Evolutionary conservation across 768 basidiomycete genomes (phyloP).

Genomic region (Suillus sp.): DNA sequence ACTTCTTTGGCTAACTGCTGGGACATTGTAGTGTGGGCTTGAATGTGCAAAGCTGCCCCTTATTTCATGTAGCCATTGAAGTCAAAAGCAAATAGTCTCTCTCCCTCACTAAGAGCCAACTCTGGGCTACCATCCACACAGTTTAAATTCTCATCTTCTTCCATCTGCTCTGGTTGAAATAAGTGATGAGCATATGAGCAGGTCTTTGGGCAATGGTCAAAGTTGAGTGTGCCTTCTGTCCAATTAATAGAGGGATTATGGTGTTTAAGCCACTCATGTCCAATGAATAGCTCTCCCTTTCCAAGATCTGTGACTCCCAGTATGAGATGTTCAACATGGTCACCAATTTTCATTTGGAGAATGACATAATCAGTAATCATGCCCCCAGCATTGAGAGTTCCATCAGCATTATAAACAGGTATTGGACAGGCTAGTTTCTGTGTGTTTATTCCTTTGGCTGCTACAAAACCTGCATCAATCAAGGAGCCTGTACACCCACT

Average conservation of each 20-base stretch:
- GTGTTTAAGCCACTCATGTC: conserved; percentile 9
- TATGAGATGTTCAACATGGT: not conserved
- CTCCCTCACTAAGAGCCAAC: too few relatives aligned
- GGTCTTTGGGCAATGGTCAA: conserved; percentile 10
- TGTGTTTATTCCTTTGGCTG: conserved; percentile 11
- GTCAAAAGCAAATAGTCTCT: too few relatives aligned
- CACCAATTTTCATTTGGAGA: not conserved
- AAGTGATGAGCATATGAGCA: too few relatives aligned
- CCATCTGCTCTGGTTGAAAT: too few relatives aligned
- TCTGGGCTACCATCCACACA: too few relatives aligned
- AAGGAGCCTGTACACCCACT: conserved; percentile 27
- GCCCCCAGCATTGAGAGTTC: conserved; percentile 16
- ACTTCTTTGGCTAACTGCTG: conserved; percentile 12
- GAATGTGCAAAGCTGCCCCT: not conserved
- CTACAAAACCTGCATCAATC: conserved; percentile 19
- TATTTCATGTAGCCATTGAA: too few relatives aligned
- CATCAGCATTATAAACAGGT: conserved; percentile 24
- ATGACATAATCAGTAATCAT: conserved; percentile 17
- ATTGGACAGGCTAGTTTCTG: conserved; percentile 14
- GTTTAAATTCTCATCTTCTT: too few relatives aligned
- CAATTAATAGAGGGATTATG: conserved; percentile 6
- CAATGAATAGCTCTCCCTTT: conserved; percentile 14
- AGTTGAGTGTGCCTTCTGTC: not conserved
- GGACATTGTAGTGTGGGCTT: conserved; percentile 7
- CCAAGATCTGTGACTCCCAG: conserved; percentile 7